These are phyloP conservation scores for Emergomyces orientalis DNA, from an alignment of 2,329 filamentous ascomycete species.

Conservation along the genomic window DNA sequence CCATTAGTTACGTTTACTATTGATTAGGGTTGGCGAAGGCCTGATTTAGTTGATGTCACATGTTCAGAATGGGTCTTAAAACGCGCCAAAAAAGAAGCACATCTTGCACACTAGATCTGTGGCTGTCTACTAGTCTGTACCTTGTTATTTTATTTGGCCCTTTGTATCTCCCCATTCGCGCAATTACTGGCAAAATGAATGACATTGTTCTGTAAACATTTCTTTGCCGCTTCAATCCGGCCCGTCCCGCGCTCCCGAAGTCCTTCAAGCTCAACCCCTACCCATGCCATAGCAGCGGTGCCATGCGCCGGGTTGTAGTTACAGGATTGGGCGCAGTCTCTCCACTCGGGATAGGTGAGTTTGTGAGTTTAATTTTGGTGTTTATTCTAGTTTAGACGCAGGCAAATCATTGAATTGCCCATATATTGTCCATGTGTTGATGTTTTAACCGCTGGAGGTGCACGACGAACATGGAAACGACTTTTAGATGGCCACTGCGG, in stretches of 20 bases:
- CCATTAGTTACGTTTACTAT: no score
- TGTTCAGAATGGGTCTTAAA: not conserved
- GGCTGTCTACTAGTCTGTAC: no score
- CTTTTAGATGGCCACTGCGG: constrained; percentile 73
- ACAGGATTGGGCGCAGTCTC: constrained; percentile 75
- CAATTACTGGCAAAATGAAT: not conserved
- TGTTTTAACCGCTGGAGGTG: constrained; percentile 38
- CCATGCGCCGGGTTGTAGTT: constrained; percentile 61
- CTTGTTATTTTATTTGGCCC: not conserved
- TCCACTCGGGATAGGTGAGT: constrained; percentile 65
- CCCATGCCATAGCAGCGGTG: constrained; percentile 15
- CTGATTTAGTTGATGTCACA: not conserved
- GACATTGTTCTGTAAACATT: not conserved
- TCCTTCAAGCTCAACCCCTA: not conserved
- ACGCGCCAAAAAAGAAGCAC: not conserved
- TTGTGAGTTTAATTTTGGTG: not conserved
- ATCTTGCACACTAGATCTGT: not conserved
- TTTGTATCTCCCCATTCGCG: not conserved
- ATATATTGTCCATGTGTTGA: not conserved
- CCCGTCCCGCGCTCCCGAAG: not conserved
- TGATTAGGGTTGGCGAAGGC: no score
- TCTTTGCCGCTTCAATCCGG: not conserved
- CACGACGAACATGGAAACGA: constrained; percentile 67
- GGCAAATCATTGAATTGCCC: not conserved
- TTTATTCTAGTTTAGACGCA: not conserved